Evolutionary conservation across 106 monocot genomes (phyloP), one percentile per base, ranked within the genome.

Genomic region (Apostasia ramifera): DNA sequence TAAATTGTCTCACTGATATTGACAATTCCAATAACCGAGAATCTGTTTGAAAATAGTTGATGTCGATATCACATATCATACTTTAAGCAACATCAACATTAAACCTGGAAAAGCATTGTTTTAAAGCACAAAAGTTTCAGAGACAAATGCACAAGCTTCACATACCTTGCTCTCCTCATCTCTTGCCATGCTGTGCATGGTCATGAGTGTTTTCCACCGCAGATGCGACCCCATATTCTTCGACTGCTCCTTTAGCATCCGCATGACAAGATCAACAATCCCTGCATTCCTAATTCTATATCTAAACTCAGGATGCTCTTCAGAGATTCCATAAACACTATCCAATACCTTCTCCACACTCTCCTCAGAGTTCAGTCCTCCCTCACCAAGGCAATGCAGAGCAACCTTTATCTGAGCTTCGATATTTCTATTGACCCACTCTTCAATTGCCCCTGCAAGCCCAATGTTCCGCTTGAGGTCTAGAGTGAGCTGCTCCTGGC

Each of bases 381-480:
- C 79, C 38, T 76, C 57, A 4, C 54, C 55, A 8, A 84, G 70
- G 47, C 37, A 70, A 46, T 77, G 65, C 80, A 80, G 40, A 11
- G 80, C 84, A 8, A 44, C 73, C 11, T 70, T 84, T 38, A 84
- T 71, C 61, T 84, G 84, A 3, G 66, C 45, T 59, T 84, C 84
- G 12, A 74, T 70, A 71, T 86, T 90, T 50, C 90, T 66, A 55
- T 73, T 80, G 9, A 78, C 60, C 90, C 90, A 90, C 74, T 90
- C 90, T 8, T 86, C 83, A 9, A 90, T 90, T 4, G 83, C 78
- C 45, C 81, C 86, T 14, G 78, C 74, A 38, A 90, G 83, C 44
- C 83, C 80, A 59, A 90, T 83, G 52, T 86, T 86, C 1, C 86
- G 78, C 68, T 62, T 74, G 15, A 90, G 51, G 5, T 81, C 83